These are phyloP conservation scores for Letharia columbiana DNA, from an alignment of 495 filamentous ascomycete genomes.

Conservation along the genomic window DNA sequence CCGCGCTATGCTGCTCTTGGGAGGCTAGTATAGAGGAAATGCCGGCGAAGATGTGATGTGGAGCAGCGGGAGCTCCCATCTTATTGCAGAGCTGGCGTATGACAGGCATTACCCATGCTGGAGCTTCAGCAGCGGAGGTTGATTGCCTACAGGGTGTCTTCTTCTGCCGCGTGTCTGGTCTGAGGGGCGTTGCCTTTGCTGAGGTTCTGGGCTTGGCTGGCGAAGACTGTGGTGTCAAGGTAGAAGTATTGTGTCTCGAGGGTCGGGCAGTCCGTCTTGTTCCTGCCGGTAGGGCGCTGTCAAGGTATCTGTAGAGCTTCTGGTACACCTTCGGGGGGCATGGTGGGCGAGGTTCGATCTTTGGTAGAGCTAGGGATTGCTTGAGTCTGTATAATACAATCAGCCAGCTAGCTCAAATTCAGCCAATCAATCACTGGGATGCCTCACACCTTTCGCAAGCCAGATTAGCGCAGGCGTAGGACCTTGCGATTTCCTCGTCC, in stretches of 20 bases:
- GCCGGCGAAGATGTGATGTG: constrained; percentile 59
- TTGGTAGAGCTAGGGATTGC: constrained; percentile 72
- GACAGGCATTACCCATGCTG: constrained; percentile 57
- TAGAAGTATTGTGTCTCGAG: constrained; percentile 23
- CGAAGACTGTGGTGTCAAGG: constrained; percentile 30
- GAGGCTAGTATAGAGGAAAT: constrained; percentile 39
- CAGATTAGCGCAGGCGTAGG: constrained; percentile 84
- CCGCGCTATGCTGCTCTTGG: constrained; percentile 13
- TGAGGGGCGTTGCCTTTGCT: constrained; percentile 35
- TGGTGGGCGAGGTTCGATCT: constrained; percentile 70
- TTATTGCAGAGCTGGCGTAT: constrained; percentile 58
- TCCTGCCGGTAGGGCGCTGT: constrained; percentile 53
- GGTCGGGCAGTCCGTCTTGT: constrained; percentile 30
- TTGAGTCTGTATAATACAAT: constrained; percentile 52
- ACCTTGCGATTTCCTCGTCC: constrained; percentile 80
- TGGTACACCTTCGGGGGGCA: constrained; percentile 77
- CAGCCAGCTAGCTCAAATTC: not conserved
- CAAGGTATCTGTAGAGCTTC: constrained; percentile 72
- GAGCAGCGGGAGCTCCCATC: constrained; percentile 46
- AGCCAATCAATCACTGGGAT: not conserved
- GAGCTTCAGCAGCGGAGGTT: constrained; percentile 35
- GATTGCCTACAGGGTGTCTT: constrained; percentile 19
- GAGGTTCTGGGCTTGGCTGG: constrained; percentile 31
- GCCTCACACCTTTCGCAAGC: constrained; percentile 68
- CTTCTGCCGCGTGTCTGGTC: constrained; percentile 19